A percentile compares a stretch with the other conserved stretches of the same genome.
Evolutionary conservation across 805 yeast species (phyloP).

Genomic region (Starmera pachycereana): DNA sequence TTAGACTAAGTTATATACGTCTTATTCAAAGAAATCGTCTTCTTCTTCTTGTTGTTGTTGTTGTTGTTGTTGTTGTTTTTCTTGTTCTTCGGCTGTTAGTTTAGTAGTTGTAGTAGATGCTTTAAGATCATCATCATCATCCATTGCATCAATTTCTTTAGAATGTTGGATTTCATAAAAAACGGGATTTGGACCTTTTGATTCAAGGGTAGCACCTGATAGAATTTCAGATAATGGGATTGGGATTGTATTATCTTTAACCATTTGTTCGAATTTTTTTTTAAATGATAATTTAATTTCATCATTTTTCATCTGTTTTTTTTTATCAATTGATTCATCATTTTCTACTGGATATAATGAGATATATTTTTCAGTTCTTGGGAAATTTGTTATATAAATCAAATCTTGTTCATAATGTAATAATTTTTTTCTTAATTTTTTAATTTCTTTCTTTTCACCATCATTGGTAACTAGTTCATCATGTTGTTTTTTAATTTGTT

Average conservation of each 20-base stretch:
- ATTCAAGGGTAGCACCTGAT: conserved; percentile 22
- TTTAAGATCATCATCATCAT: conserved; percentile 15
- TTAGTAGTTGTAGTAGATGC: neutral
- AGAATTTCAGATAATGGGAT: conserved; percentile 40
- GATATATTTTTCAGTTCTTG: conserved; percentile 69
- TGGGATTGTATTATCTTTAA: conserved; percentile 46
- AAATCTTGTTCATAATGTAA: conserved; percentile 55
- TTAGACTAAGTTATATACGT: neutral
- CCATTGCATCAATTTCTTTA: conserved; percentile 8
- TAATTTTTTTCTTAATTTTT: conserved; percentile 38
- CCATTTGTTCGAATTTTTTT: conserved; percentile 39
- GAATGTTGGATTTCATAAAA: conserved; percentile 10
- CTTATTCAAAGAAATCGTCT: conserved; percentile 19
- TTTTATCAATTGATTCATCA: conserved; percentile 18
- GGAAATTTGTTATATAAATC: conserved; percentile 69
- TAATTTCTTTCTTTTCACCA: conserved; percentile 21
- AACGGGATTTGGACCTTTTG: neutral
- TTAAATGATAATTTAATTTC: conserved; percentile 36
- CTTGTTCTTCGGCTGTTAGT: conserved; percentile 6
- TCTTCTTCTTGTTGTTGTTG: conserved; percentile 15
- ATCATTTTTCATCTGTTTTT: conserved; percentile 32
- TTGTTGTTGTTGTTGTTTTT: no score
- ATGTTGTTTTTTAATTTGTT: conserved; percentile 28
- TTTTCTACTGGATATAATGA: conserved; percentile 55
- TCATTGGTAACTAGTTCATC: conserved; percentile 17